Evolutionary conservation across 495 filamentous ascomycete species (phyloP).

Genomic region (Lophiotrema nucula): DNA sequence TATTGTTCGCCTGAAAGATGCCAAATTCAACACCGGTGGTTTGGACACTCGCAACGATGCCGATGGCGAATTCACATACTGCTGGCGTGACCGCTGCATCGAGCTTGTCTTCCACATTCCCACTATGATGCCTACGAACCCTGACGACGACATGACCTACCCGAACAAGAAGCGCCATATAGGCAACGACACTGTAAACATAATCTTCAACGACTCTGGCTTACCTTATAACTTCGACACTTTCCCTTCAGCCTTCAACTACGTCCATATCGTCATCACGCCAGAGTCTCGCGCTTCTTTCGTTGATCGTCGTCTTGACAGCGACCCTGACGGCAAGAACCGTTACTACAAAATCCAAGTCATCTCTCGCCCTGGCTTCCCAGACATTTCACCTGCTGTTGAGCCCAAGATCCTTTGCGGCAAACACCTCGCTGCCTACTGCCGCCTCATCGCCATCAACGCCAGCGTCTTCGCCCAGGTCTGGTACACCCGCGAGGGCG

Average conservation of each 20-base stretch:
- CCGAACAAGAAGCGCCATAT: conserved; percentile 90
- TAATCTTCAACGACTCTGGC: conserved; percentile 95
- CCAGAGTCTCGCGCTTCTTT: conserved; percentile 71
- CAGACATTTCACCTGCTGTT: conserved; percentile 82
- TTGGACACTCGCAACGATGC: conserved; percentile 70
- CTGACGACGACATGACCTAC: conserved; percentile 69
- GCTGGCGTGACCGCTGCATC: conserved; percentile 91
- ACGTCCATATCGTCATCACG: conserved; percentile 91
- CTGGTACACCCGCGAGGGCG: conserved; percentile 73
- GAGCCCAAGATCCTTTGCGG: conserved; percentile 83
- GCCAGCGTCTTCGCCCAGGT: conserved; percentile 90
- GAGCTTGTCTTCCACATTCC: conserved; percentile 95
- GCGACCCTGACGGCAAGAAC: conserved; percentile 39
- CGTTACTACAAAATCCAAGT: conserved; percentile 82
- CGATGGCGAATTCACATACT: conserved; percentile 84
- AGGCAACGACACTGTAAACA: conserved; percentile 97
- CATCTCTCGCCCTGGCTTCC: conserved; percentile 79
- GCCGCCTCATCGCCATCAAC: conserved; percentile 87
- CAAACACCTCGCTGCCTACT: conserved; percentile 75
- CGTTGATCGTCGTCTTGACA: conserved; percentile 40
- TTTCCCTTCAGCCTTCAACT: conserved; percentile 91
- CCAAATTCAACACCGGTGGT: conserved; percentile 90
- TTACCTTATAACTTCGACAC: conserved; percentile 83
- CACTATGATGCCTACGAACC: conserved; percentile 92
- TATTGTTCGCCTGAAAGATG: conserved; percentile 71